Base-by-base conservation (phyloP, 2,329 filamentous ascomycete genomes). In the Cercospora zeina region DNA sequence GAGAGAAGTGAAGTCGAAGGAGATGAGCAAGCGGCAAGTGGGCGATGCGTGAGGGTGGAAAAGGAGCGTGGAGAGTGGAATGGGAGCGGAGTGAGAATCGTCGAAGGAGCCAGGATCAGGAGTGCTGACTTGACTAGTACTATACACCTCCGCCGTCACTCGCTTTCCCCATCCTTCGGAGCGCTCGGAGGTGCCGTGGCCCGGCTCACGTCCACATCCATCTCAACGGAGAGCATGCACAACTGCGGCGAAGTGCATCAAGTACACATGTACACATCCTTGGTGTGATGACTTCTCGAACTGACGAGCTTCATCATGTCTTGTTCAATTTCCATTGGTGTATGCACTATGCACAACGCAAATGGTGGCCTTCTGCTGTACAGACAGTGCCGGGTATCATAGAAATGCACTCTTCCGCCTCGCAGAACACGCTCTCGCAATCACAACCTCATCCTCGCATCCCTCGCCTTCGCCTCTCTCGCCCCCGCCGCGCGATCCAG, bases 401-500 rank as follows among this genome's bases (percentile, higher is more conserved):
- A 61, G 45, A 45, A 62, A 34, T 24, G 16, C 30, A 58, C 45
- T n/a, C 11, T 19, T 36, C 69, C 14, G 13, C 13, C 67, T 72
- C 54, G 14, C 54, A 39, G 19, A 47, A 27, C 42, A 27, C 27
- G 11, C 7, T 3, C 42, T n/a, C 7, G 21, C 42, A 13, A 34
- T 60, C 58, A 60, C 24, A 68, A 61, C 69, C 78, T 81, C 70
- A 81, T 70, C 65, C 83, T 81, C 42, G 79, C 79, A 67, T 77
- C 79, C 65, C 81, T 78, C 54, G 81, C 79, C 68, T 86, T 83
- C 55, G 83, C 82, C 64, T 87, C 84, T 67, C 77, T 77, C 63
- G 80, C 80, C 45, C 79, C 78, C 65, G 85, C 84, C 30, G 85
- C 82, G 10, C 82, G 80, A 62, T 79, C 80, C 77, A 88, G 76